A percentile compares a stretch with the other conserved stretches of the same genome.
Conservation (phyloP, 192 early-diverging fungal species). For the Entomortierella lignicola region DNA sequence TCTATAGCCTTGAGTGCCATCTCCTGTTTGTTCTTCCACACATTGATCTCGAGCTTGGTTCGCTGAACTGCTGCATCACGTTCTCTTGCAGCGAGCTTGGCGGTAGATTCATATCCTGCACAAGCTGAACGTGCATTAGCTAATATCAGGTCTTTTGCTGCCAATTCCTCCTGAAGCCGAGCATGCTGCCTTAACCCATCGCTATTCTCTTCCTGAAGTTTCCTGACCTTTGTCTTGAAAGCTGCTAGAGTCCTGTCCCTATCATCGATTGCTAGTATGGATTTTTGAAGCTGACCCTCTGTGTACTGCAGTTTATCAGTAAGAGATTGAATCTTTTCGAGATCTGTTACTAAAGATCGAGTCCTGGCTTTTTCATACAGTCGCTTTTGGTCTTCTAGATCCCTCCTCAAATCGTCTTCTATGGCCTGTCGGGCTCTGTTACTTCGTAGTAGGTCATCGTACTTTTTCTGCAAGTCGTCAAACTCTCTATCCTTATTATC, state of each 20-base stretch:
- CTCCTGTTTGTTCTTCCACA: constrained; percentile 1
- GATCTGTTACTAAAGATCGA: not conserved
- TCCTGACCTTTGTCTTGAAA: not conserved
- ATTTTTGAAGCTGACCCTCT: not conserved
- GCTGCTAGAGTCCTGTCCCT: not conserved
- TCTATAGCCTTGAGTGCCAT: not conserved
- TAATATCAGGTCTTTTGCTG: constrained; percentile 14
- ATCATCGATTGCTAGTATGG: not conserved
- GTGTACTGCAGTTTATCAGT: not conserved
- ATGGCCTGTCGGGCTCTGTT: not conserved
- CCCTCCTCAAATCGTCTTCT: constrained; percentile 5
- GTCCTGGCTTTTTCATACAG: constrained; percentile 4
- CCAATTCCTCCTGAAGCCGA: constrained; percentile 21
- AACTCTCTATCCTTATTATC: not conserved
- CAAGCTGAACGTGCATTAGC: constrained; percentile 4
- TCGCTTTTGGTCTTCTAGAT: constrained; percentile 7
- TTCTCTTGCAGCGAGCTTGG: constrained; percentile 16
- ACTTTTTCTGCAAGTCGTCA: not conserved
- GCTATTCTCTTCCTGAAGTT: constrained; percentile 26
- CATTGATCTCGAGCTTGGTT: constrained; percentile 1
- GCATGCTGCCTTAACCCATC: constrained; percentile 7
- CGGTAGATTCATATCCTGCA: constrained; percentile 15
- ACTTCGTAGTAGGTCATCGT: not conserved
- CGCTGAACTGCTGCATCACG: not conserved
- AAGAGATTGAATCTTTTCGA: constrained; percentile 8